Evolutionary conservation across 768 basidiomycete genomes (phyloP).

Genomic region (Mycena floridula): DNA sequence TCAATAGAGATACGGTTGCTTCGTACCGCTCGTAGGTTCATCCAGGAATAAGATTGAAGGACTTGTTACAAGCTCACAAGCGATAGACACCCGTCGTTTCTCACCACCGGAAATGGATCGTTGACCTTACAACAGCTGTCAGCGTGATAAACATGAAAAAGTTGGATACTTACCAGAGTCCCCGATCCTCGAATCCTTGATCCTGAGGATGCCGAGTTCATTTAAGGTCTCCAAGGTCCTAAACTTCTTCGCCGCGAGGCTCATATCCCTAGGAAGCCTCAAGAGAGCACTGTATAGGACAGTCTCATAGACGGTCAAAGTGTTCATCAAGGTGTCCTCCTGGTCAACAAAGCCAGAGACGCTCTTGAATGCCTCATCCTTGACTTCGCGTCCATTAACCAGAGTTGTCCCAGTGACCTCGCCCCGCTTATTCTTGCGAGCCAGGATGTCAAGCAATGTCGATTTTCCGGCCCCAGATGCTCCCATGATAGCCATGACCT

Average conservation of each 20-base stretch:
- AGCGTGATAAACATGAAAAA: background rate
- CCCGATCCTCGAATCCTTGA: slow-evolving; percentile 87
- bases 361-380: slow-evolving; percentile 69
- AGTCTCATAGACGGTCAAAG: slow-evolving; percentile 97
- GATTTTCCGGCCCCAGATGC: slow-evolving; percentile 96
- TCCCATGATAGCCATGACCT: slow-evolving; percentile 94
- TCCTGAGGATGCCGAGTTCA: slow-evolving; percentile 88
- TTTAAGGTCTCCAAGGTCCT: slow-evolving; percentile 94
- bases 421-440: slow-evolving; percentile 84
- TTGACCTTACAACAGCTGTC: no score
- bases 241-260: slow-evolving; percentile 89
- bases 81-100: slow-evolving; percentile 94
- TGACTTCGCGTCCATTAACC: slow-evolving; percentile 80
- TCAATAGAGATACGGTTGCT: slow-evolving; percentile 2
- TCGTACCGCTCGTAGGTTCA: slow-evolving; percentile 92
- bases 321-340: slow-evolving; percentile 96
- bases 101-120: slow-evolving; percentile 96
- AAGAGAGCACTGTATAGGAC: slow-evolving; percentile 90
- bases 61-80: slow-evolving; percentile 95
- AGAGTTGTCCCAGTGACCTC: slow-evolving; percentile 65
- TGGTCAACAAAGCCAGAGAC: slow-evolving; percentile 97
- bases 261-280: slow-evolving; percentile 91
- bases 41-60: slow-evolving; percentile 96
- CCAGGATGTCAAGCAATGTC: slow-evolving; percentile 93
- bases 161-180: slow-evolving; percentile 59